Percentiles rank a stretch among this genome's conserved stretches.
Evolutionary conservation across 176 grass and related monocot species (phyloP).

Genomic region (Stipa capillata): DNA sequence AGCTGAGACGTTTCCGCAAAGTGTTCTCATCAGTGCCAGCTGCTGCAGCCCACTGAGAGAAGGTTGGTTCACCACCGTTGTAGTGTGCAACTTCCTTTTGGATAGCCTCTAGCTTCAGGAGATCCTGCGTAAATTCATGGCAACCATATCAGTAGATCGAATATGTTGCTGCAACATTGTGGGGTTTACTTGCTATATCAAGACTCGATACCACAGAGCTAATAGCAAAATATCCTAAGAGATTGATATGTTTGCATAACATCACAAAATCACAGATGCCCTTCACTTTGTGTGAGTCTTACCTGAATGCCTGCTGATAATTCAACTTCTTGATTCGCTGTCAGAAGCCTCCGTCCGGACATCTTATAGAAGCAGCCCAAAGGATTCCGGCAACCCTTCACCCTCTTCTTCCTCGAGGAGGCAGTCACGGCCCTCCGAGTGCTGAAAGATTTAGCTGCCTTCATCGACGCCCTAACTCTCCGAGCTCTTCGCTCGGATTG

Average conservation of each 20-base stretch:
- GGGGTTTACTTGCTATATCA: no score
- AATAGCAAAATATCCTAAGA: no score
- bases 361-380: conserved; percentile 49
- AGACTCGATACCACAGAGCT: no score
- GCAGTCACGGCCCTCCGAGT: not conserved
- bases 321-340: conserved; percentile 58
- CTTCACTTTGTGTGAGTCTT: not conserved
- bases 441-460: conserved; percentile 27
- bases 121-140: conserved; percentile 53
- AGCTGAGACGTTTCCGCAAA: conserved; percentile 41
- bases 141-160: no score
- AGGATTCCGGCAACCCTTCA: conserved; percentile 45
- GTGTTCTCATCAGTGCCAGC: conserved; percentile 44
- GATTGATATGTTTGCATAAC: not conserved
- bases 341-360: conserved; percentile 44
- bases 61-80: conserved; percentile 45
- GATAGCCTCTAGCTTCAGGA: conserved; percentile 55
- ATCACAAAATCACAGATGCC: not conserved
- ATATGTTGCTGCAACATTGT: no score
- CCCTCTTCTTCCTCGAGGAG: conserved; percentile 47
- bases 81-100: conserved; percentile 34
- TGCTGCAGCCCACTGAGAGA: conserved; percentile 81
- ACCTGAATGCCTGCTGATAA: conserved; percentile 89
- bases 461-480: conserved; percentile 50
- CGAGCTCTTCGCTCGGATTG: conserved; percentile 61